Percentiles rank a stretch among this genome's conserved stretches.
Conservation (phyloP, 1,139 yeast genomes). For the Yamadazyma buinensis region DNA sequence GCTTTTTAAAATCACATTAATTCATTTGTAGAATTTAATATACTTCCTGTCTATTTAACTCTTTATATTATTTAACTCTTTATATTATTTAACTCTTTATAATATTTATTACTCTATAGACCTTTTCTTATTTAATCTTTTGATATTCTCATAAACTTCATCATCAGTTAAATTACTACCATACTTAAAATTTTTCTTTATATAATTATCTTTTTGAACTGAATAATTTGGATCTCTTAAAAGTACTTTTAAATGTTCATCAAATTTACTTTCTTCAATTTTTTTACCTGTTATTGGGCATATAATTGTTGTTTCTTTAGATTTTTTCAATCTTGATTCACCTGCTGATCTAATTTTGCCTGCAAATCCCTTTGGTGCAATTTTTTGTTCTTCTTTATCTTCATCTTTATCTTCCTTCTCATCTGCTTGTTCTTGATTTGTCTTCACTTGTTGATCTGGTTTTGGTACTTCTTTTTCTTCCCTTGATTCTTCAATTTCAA, state of each 20-base stretch:
- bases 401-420: background rate
- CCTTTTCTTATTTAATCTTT: conserved; percentile 49
- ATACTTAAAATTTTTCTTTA: conserved; percentile 55
- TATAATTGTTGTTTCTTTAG: conserved; percentile 39
- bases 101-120: background rate
- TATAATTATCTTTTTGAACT: conserved; percentile 63
- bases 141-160: conserved; percentile 74
- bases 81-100: too few species aligned
- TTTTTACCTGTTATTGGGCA: conserved; percentile 74
- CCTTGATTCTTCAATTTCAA: conserved; percentile 1
- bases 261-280: conserved; percentile 70
- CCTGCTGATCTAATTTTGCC: conserved; percentile 71
- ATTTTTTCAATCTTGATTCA: conserved; percentile 50
- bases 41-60: conserved; percentile 8
- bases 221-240: conserved; percentile 77
- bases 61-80: too few species aligned
- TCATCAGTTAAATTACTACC: conserved; percentile 62
- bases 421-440: conserved; percentile 1
- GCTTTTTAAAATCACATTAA: conserved; percentile 14
- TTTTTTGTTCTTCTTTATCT: background rate
- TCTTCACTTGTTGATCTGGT: conserved; percentile 1
- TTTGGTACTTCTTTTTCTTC: conserved; percentile 6
- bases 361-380: conserved; percentile 23
- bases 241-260: conserved; percentile 67
- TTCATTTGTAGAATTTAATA: conserved; percentile 20